phyloP scores from a whole-genome alignment of 139 green algal species.

The Micromonas pusilla region DNA sequence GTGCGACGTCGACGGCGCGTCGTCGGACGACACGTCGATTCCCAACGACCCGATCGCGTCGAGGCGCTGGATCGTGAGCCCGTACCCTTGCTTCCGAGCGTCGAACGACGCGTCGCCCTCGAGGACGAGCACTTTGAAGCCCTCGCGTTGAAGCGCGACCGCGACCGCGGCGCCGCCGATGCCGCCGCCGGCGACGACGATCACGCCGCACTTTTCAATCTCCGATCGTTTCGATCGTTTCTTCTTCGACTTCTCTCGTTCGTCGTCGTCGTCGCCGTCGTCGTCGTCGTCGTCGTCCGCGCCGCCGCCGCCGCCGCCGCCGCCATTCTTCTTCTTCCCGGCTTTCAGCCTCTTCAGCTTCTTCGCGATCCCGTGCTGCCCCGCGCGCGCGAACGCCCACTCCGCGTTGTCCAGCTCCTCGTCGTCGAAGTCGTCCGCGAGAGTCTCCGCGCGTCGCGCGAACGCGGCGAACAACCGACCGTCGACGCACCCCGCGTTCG shows the following conservation, averaged over 20 bases:
- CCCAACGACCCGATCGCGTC: conserved; percentile 23
- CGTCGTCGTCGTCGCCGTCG: background rate
- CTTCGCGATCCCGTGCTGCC: conserved; percentile 19
- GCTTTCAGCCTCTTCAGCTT: conserved; percentile 13
- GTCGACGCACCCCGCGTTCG: conserved; percentile 31
- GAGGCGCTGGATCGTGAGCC: conserved; percentile 30
- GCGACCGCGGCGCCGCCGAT: conserved; percentile 37
- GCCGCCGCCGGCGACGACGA: conserved; percentile 37
- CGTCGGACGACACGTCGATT: conserved; percentile 24
- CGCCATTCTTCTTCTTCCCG: background rate
- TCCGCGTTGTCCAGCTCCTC: conserved; percentile 37
- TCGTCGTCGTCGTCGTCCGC: background rate
- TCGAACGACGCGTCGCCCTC: conserved; percentile 36
- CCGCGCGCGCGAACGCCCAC: conserved; percentile 33
- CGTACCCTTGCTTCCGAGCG: conserved; percentile 33
- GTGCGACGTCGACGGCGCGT: conserved; percentile 38
- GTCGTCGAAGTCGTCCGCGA: conserved; percentile 27
- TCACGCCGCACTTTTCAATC: conserved; percentile 34
- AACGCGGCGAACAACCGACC: conserved; percentile 21
- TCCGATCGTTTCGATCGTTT: too few relatives aligned
- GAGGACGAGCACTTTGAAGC: conserved; percentile 36
- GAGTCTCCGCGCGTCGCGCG: background rate
- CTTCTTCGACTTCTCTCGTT: too few relatives aligned
- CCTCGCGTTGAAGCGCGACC: conserved; percentile 37
- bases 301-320: conserved; percentile 9